phyloP scores from a whole-genome alignment of 768 basidiomycete genomes.

The Pleurotus pulmonarius region DNA sequence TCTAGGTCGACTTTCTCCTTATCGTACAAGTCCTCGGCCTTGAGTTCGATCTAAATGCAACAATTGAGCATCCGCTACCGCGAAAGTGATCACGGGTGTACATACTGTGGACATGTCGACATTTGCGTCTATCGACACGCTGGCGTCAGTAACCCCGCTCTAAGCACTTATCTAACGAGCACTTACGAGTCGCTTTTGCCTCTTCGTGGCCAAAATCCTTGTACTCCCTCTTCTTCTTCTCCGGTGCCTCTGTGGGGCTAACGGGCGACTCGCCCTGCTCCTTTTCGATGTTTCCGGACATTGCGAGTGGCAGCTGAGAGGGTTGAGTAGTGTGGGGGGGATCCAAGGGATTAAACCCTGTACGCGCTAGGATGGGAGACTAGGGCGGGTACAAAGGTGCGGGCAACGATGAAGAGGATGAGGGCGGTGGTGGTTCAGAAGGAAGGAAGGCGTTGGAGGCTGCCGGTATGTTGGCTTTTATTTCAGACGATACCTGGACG shows the following conservation, averaged over 20 bases:
- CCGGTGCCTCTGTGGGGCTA: slow-evolving; percentile 20
- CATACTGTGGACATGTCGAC: slow-evolving; percentile 81
- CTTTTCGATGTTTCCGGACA: slow-evolving; percentile 52
- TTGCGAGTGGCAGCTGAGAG: slow-evolving; percentile 21
- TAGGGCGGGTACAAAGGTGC: neutral
- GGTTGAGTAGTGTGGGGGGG: slow-evolving; percentile 13
- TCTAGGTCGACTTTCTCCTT: slow-evolving; percentile 99
- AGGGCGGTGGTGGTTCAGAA: slow-evolving; percentile 6
- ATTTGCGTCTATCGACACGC: slow-evolving; percentile 57
- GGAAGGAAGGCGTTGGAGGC: slow-evolving; percentile 7
- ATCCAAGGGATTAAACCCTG: slow-evolving; percentile 6
- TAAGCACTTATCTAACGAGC: slow-evolving; percentile 7
- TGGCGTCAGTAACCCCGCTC: slow-evolving; percentile 13
- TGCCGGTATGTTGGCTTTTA: slow-evolving; percentile 10
- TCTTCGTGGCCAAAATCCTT: slow-evolving; percentile 81
- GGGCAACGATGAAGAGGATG: slow-evolving; percentile 3
- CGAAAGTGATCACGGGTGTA: neutral
- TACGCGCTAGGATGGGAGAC: neutral
- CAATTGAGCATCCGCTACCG: too few species aligned
- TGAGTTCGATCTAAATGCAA: slow-evolving; percentile 70
- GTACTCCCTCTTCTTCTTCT: slow-evolving; percentile 76
- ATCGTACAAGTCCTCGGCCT: slow-evolving; percentile 92
- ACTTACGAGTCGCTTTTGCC: slow-evolving; percentile 64
- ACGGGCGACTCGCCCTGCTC: slow-evolving; percentile 51
- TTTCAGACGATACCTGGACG: slow-evolving; percentile 8